Conservation (phyloP, 2,329 filamentous ascomycete genomes). For the Coniella lustricola region DNA sequence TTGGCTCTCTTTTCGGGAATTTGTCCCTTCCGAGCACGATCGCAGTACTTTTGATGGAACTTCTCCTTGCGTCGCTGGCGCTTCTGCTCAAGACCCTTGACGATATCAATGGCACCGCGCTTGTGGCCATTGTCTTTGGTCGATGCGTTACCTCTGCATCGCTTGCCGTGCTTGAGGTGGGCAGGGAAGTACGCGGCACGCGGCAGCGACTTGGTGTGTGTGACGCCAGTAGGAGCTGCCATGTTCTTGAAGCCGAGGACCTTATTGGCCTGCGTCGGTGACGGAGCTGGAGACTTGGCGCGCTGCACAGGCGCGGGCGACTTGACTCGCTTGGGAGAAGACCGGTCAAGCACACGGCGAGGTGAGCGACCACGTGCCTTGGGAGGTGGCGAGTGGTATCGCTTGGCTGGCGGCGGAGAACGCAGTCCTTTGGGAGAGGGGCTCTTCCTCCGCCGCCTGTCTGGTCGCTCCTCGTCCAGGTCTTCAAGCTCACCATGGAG, state of each 20-base stretch:
- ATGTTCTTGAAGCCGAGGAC: constrained; percentile 38
- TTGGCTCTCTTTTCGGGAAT: constrained; percentile 55
- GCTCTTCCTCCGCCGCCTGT: constrained; percentile 43
- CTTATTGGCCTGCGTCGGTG: constrained; percentile 34
- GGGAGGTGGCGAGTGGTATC: constrained; percentile 42
- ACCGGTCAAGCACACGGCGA: constrained; percentile 53
- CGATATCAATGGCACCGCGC: constrained; percentile 93
- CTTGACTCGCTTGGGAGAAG: constrained; percentile 63
- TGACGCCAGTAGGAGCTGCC: constrained; percentile 57
- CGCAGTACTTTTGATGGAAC: constrained; percentile 81
- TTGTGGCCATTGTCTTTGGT: constrained; percentile 53
- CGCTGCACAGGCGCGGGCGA: constrained; percentile 62
- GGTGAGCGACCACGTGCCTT: constrained; percentile 48
- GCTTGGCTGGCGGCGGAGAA: constrained; percentile 42
- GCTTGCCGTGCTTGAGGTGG: constrained; percentile 33
- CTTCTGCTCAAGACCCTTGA: constrained; percentile 93
- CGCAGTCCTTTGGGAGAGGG: constrained; percentile 56
- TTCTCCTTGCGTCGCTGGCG: constrained; percentile 90
- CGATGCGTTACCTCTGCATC: constrained; percentile 23
- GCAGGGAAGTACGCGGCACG: constrained; percentile 67
- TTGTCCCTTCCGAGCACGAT: constrained; percentile 67
- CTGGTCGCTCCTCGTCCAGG: constrained; percentile 47
- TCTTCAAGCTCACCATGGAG: constrained; percentile 67
- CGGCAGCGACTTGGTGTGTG: constrained; percentile 80
- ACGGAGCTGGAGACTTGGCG: constrained; percentile 40